Conservation (phyloP, 163 green algal species). For the Chlorella variabilis region DNA sequence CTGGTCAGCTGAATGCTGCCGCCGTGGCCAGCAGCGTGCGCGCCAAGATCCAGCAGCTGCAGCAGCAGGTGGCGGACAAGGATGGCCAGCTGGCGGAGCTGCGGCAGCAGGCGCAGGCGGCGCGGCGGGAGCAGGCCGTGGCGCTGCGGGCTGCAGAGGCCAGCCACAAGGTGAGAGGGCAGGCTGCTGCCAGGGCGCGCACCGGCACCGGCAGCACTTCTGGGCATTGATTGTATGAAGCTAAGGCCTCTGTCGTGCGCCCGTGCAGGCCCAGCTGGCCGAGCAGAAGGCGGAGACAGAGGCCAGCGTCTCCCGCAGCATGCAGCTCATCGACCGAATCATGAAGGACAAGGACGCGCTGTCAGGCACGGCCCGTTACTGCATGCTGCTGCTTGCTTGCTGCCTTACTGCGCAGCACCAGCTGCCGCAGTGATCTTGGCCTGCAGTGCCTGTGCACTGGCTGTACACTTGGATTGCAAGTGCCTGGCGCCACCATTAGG, state of each 20-base stretch:
- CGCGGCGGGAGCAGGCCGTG: not conserved
- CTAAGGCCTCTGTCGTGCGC: not conserved
- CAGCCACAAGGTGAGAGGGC: not conserved
- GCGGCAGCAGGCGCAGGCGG: not conserved
- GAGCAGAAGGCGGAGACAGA: constrained; percentile 65
- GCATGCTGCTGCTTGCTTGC: not conserved
- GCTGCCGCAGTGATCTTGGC: no score
- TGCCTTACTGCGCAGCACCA: not conserved
- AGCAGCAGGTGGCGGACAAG: constrained; percentile 32
- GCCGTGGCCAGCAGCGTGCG: constrained; percentile 39
- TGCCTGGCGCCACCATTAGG: no score
- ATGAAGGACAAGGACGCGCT: constrained; percentile 81
- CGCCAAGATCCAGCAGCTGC: constrained; percentile 57
- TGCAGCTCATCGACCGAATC: constrained; percentile 76
- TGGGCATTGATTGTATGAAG: no score
- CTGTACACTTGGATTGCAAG: no score
- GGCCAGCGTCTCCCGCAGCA: constrained; percentile 57
- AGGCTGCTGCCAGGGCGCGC: not conserved
- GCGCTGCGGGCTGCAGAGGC: constrained; percentile 5
- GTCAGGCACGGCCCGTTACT: not conserved
- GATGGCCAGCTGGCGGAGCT: constrained; percentile 21
- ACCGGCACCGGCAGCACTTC: no score
- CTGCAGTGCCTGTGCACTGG: no score
- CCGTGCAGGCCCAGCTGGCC: constrained; percentile 47
- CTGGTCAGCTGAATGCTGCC: not conserved